Evolutionary conservation across 805 yeast genomes (phyloP), one percentile per base, ranked within the genome.

Genomic region (Yamadazyma phyllophila): DNA sequence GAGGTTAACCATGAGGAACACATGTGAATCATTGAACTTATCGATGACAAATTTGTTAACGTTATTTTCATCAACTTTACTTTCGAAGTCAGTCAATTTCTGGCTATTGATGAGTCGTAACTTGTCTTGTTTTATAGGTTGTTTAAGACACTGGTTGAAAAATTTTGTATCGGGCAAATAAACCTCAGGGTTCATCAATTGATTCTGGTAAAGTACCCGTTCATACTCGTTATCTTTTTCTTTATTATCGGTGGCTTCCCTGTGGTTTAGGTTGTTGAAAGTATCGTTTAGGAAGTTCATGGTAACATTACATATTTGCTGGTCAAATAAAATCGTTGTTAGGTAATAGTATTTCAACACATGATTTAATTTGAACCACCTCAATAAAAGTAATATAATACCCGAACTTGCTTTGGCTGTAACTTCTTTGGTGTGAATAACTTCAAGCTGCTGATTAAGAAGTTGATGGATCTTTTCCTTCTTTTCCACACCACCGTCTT

Each of bases 351-450:
- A 83, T 61, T 92, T 91, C 51, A 91, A 61, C 2, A 89, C 68
- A 60, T 94, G 97, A 37, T 81, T 84, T 8, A 76, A 61, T 58
- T 86, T 87, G 60, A 88, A 84, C 97, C 97, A 91, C 55, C 76
- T 77, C 29, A 84, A 59, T 15, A 94, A 58, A 15, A 79, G 54
- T 9, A 67, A 54, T 1, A 88, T 45, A 1, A 81, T 74, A 1
- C 78, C 77, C 0, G 84, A 69, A 2, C 83, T 67, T 3, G 83
- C 77, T 52, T 82, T 85, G 42, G 84, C 56, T 1, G 83, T 68
- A 2, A 80, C 65, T 54, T 86, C 92, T 51, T 83, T 84, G n/a
- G 78, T 68, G 50, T 84, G 73, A 4, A 71, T 49, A 2, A 81
- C 67, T 52, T 84, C 90, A 15, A 81, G 64, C 49, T 75, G 74